Base-by-base conservation (phyloP, 306 rosid species). In the Dryas alaskensis region DNA sequence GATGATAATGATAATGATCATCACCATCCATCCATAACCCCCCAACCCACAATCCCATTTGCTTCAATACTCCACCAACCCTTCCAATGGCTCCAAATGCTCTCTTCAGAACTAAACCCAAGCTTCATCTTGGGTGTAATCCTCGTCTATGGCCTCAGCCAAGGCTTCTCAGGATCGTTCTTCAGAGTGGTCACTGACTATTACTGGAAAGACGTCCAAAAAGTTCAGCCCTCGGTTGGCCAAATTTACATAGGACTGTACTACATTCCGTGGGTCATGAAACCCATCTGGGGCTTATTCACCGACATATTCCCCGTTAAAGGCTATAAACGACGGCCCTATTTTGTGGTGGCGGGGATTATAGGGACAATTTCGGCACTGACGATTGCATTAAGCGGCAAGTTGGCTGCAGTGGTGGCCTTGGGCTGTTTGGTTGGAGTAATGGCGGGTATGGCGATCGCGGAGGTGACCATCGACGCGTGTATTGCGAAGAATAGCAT, bases 181-280 rank as follows among this genome's bases (percentile, higher is more conserved):
- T 89, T 91, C 88, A 86, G 40, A 53, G 87, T 91, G 0, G 91
- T 80, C 8, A 13, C 87, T 0, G 97, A 91, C 17, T 91, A 85
- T 64, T 91, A 89, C 71, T 91, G 97, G 97, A 91, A 91, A 76
- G 97, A 91, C 76, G 83, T 91, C 3, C 90, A 87, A 67, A 83
- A 80, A 42, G 52, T 89, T 0, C 90, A 87, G 47, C 97, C 97
- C 12, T 89, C 92, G 0, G 59, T 76, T 0, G 92, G 87, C 1
- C 97, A 91, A 63, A 76, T 87, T 58, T 91, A 81, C 48, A 69
- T 74, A 0, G 89, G 88, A 1, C 47, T 91, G 17, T 91, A 86
- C 84, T 73, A 78, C 78, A 85, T 91, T 45, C 95, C 95, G 0
- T 91, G 92, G 95, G 39, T 91, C 47, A 76, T 91, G 76, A 91